Base-by-base conservation (phyloP, 345 rosid genomes). In the Arabidopsis suecica region DNA sequence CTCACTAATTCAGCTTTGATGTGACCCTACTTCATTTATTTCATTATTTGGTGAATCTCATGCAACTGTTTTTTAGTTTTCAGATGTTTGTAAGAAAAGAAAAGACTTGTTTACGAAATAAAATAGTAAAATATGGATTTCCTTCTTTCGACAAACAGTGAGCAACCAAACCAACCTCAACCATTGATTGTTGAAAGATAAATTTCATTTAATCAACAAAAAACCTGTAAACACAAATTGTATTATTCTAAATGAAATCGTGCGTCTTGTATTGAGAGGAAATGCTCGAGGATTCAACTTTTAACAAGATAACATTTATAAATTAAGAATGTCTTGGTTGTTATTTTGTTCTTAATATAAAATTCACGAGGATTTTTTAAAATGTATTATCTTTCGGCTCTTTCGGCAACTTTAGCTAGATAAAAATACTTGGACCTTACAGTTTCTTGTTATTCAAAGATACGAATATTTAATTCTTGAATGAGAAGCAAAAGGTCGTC, bases 341-440 rank as follows among this genome's bases (percentile, higher is more conserved):
- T 40, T 40, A 14, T 48, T 58, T 47, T 22, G 10, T n/a, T 3
- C 23, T 25, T 47, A 58, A 8, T 58, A 74, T 10, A 57, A 55
- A 44, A 38, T 1, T 11, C 22, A 14, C 0, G 44, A 20, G 8
- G 51, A 5, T n/a, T 13, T 61, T 12, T 12, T 37, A 3, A 48
- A 37, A 2, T 28, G 30, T 25, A 41, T 49, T 44, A 42, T 33
- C 79, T 68, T 75, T 60, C 74, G 66, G 74, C 57, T 70, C 74
- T 70, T 70, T 71, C 79, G 74, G 76, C 76, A 62, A 76, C 71
- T 40, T 72, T 62, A 23, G 25, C 25, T 28, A 50, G 22, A n/a
- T 50, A 40, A 48, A 48, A 49, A 23, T 50, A 13, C 33, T 9
- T 67, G n/a, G 67, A 49, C 61, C 64, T 50, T 33, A 23, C 22